Conservation (phyloP, 306 rosid genomes). For the Glycine latifolia region DNA sequence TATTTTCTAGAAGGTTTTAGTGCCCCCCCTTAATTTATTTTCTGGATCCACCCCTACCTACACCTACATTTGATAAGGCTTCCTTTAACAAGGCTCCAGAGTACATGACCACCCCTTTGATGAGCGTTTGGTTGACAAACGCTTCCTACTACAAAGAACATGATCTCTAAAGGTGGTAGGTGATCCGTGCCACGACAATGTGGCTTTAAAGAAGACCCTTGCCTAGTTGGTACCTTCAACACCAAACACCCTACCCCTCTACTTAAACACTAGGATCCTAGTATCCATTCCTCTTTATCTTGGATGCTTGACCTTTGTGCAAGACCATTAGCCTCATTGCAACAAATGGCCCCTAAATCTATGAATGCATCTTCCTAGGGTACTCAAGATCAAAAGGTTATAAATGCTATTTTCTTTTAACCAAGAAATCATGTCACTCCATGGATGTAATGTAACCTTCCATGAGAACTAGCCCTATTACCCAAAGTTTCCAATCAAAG, state of each 20-base stretch:
- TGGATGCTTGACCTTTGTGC: too few relatives aligned
- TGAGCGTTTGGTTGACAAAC: neutral
- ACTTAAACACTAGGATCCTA: too few relatives aligned
- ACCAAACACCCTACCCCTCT: neutral
- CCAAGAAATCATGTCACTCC: neutral
- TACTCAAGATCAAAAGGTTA: neutral
- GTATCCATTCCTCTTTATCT: neutral
- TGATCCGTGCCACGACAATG: neutral
- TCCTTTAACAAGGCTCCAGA: neutral
- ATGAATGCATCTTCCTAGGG: neutral
- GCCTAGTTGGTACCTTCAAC: neutral
- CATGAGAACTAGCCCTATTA: neutral
- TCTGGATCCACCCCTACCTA: neutral
- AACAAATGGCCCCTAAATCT: neutral
- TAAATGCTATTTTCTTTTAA: neutral
- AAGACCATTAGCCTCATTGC: neutral
- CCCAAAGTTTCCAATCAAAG: neutral
- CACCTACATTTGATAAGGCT: neutral
- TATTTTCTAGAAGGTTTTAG: too few relatives aligned
- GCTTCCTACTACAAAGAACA: neutral
- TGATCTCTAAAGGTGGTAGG: neutral
- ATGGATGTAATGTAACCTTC: neutral
- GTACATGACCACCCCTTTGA: neutral
- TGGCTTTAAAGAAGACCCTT: neutral
- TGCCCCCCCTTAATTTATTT: too few relatives aligned